These are phyloP conservation scores for Massarina eburnea DNA, from an alignment of 2,329 filamentous ascomycete species.

Conservation along the genomic window DNA sequence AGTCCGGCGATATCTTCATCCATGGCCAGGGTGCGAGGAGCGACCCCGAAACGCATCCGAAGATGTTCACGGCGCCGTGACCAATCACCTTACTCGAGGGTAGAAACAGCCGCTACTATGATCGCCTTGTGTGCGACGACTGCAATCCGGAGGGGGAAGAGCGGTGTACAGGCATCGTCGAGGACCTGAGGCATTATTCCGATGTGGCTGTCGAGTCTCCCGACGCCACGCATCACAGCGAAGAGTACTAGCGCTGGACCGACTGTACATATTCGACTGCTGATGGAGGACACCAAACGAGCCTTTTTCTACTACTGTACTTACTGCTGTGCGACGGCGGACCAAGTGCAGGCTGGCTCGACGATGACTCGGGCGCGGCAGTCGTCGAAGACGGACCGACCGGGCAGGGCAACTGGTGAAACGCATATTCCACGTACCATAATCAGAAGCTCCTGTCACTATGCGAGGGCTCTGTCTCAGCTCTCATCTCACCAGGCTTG, in stretches of 20 bases:
- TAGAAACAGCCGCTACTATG: constrained; percentile 7
- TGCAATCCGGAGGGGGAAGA: constrained; percentile 1
- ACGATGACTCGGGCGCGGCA: background rate
- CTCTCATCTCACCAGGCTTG: constrained; percentile 4
- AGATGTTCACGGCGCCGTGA: constrained; percentile 4
- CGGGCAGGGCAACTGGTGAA: constrained; percentile 30
- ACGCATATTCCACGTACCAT: constrained; percentile 29
- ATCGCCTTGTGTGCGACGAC: constrained; percentile 24
- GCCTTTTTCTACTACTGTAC: too few species aligned
- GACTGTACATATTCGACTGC: too few species aligned
- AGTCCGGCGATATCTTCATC: too few species aligned
- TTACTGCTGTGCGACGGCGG: too few species aligned
- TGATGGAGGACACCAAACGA: too few species aligned
- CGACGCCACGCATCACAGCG: constrained; percentile 29
- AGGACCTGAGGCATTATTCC: constrained; percentile 7
- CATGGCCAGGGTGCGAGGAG: constrained; percentile 3
- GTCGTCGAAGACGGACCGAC: constrained; percentile 10
- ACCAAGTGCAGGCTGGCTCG: too few species aligned
- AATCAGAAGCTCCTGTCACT: constrained; percentile 25
- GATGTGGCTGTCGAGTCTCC: constrained; percentile 9
- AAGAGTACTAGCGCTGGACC: too few species aligned
- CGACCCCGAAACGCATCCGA: constrained; percentile 18
- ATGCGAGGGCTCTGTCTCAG: constrained; percentile 33
- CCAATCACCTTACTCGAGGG: constrained; percentile 2
- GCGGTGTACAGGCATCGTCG: constrained; percentile 1